Percentiles rank a stretch among this genome's conserved stretches.
Evolutionary conservation across 192 early-diverging fungal species (phyloP).

Genomic region (Umbelopsis isabellina): DNA sequence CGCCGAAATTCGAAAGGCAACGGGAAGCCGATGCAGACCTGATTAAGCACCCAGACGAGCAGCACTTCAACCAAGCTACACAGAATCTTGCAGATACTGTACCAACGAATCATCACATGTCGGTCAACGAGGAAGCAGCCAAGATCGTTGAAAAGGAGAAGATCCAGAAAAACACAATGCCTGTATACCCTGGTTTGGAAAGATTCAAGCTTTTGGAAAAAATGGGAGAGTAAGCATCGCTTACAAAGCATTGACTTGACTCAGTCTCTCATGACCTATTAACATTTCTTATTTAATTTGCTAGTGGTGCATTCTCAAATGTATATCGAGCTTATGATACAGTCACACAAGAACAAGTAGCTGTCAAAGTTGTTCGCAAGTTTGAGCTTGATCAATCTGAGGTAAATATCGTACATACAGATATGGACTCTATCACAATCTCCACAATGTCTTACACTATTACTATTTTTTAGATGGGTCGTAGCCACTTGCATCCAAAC

Average conservation of each 20-base stretch:
- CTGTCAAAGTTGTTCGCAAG: conserved; percentile 85
- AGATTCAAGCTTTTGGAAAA: conserved; percentile 61
- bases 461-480: conserved; percentile 10
- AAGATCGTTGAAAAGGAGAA: conserved; percentile 57
- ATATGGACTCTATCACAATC: background rate
- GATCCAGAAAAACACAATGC: conserved; percentile 50
- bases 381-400: conserved; percentile 73
- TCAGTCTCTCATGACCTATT: background rate
- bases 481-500: conserved; percentile 38
- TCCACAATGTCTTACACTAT: background rate
- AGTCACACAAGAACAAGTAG: conserved; percentile 67
- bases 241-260: conserved; percentile 21
- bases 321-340: conserved; percentile 77
- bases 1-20: conserved; percentile 31
- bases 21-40: background rate
- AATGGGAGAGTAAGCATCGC: conserved; percentile 68
- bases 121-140: conserved; percentile 46
- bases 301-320: conserved; percentile 85
- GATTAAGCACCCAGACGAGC: conserved; percentile 1
- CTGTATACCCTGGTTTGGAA: conserved; percentile 61
- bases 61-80: background rate
- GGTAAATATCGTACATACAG: conserved; percentile 35
- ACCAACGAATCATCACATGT: conserved; percentile 27
- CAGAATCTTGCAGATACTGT: background rate
- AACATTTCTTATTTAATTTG: conserved; percentile 9